phyloP scores from a whole-genome alignment of 768 basidiomycete species.

The Russula earlei region DNA sequence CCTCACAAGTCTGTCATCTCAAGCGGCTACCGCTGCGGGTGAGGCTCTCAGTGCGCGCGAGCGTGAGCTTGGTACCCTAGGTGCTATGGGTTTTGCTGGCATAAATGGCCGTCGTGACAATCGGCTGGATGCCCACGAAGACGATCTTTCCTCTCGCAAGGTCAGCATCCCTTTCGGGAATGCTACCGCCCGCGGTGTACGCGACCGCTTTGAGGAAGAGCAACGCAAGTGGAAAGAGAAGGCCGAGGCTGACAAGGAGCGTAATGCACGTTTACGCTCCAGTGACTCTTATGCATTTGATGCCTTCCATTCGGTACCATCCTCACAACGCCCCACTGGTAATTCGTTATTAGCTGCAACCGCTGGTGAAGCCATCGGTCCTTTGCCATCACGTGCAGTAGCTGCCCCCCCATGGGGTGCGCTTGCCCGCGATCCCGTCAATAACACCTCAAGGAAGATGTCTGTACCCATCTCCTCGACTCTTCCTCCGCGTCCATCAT shows the following conservation, averaged over 20 bases:
- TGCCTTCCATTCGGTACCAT: constrained; percentile 63
- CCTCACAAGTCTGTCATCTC: constrained; percentile 10
- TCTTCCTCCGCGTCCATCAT: constrained; percentile 22
- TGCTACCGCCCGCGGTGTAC: constrained; percentile 37
- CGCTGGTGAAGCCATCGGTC: constrained; percentile 7
- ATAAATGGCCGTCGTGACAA: constrained; percentile 23
- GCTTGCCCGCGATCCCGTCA: background rate
- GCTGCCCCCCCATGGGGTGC: constrained; percentile 17
- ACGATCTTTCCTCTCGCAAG: constrained; percentile 39
- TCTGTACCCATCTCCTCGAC: constrained; percentile 18
- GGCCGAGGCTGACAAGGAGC: constrained; percentile 27
- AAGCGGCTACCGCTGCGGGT: constrained; percentile 5
- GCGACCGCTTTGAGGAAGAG: constrained; percentile 58
- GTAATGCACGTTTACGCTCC: constrained; percentile 33
- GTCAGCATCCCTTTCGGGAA: constrained; percentile 33
- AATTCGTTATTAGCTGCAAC: constrained; percentile 27
- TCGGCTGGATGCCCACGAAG: constrained; percentile 31
- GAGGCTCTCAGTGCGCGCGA: constrained; percentile 36
- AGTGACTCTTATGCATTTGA: constrained; percentile 51
- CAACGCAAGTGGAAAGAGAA: constrained; percentile 45
- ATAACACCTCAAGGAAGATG: constrained; percentile 20
- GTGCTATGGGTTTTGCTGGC: constrained; percentile 36
- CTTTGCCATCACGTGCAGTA: constrained; percentile 6
- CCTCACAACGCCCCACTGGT: constrained; percentile 28
- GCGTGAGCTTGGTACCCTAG: constrained; percentile 38